phyloP scores from a whole-genome alignment of 208 protist genomes.

The Acanthamoeba polyphaga region DNA sequence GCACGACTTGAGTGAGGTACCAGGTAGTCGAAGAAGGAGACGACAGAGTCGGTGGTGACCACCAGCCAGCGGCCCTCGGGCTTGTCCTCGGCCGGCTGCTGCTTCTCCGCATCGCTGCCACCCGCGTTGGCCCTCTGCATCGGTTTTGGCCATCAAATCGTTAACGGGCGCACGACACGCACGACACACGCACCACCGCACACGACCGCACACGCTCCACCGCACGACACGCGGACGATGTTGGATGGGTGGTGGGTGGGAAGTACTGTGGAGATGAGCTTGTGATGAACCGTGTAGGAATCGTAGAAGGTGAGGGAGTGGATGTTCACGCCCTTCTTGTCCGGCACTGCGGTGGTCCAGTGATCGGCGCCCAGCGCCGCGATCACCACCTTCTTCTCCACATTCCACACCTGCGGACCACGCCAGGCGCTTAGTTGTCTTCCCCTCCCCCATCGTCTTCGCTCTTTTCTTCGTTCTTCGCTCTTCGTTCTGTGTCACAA shows the following conservation, averaged over 20 bases:
- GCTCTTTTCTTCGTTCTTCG: too few relatives aligned
- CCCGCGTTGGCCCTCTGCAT: not conserved
- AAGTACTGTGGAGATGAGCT: not conserved
- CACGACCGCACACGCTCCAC: too few relatives aligned
- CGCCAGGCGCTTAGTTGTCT: too few relatives aligned
- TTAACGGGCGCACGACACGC: too few relatives aligned
- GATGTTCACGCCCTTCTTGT: conserved; percentile 47
- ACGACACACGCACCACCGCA: too few relatives aligned
- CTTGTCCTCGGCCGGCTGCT: not conserved
- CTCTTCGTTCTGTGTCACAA: too few relatives aligned
- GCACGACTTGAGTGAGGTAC: not conserved
- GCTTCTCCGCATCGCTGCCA: not conserved
- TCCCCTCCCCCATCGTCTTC: too few relatives aligned
- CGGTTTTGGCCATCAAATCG: not conserved
- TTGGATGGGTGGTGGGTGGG: too few relatives aligned
- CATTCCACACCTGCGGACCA: conserved; percentile 9
- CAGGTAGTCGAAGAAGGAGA: conserved; percentile 58
- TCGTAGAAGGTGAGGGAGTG: conserved; percentile 43
- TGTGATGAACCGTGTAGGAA: conserved; percentile 4
- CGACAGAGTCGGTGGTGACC: conserved; percentile 7
- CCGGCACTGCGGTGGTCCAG: not conserved
- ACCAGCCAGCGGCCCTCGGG: conserved; percentile 14
- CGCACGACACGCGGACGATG: not conserved
- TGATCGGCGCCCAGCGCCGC: conserved; percentile 20
- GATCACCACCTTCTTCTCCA: conserved; percentile 51